A percentile compares a stretch with the other conserved stretches of the same genome.
Evolutionary conservation across 345 rosid genomes (phyloP).

Genomic region (Excoecaria agallocha): DNA sequence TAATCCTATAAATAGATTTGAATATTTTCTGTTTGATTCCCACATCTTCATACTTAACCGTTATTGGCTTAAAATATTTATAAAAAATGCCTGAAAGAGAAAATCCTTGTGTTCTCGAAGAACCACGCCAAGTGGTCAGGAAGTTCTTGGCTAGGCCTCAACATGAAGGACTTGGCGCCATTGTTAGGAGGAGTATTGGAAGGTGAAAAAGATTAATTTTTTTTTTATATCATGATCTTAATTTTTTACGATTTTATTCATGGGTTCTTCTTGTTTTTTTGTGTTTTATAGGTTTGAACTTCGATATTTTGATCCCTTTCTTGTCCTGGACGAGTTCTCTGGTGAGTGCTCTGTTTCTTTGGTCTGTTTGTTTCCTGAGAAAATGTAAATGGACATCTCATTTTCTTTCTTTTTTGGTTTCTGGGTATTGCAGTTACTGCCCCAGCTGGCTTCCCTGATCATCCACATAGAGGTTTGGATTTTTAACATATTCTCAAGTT

Average conservation of each 20-base stretch:
- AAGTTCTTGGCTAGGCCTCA: constrained; percentile 89
- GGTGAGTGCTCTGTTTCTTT: constrained; percentile 40
- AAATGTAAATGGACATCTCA: neutral
- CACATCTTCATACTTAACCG: neutral
- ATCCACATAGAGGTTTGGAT: constrained; percentile 85
- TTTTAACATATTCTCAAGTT: neutral
- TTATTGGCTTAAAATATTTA: too few relatives aligned
- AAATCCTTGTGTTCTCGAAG: constrained; percentile 5
- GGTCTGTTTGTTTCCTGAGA: neutral
- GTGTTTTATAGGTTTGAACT: constrained; percentile 64
- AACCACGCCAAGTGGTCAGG: constrained; percentile 55
- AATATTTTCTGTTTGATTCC: neutral
- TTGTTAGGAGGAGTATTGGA: constrained; percentile 92
- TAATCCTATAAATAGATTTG: neutral
- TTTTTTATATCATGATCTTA: neutral
- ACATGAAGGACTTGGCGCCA: constrained; percentile 82
- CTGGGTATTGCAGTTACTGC: constrained; percentile 54
- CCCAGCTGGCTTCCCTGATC: constrained; percentile 93
- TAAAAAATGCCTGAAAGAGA: constrained; percentile 13
- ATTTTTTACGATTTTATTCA: neutral
- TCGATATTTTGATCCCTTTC: constrained; percentile 84
- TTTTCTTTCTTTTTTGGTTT: constrained; percentile 6
- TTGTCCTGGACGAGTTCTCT: constrained; percentile 80
- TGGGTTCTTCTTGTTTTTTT: constrained; percentile 14
- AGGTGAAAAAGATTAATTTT: constrained; percentile 33